A percentile compares a stretch with the other conserved stretches of the same genome.
Evolutionary conservation across 1,284 basidiomycete species (phyloP).

Genomic region (Puccinia coronata): DNA sequence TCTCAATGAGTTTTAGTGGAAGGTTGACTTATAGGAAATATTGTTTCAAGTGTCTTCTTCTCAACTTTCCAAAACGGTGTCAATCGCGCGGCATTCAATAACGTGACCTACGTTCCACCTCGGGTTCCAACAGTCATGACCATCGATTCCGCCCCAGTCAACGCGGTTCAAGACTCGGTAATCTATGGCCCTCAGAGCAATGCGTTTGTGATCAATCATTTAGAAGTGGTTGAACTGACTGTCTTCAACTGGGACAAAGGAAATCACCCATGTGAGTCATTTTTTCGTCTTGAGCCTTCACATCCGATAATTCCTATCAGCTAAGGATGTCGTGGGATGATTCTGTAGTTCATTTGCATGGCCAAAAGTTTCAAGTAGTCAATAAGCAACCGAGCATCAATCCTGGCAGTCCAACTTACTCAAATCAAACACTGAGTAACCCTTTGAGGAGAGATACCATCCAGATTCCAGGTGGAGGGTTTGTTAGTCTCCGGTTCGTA

Average conservation of each 20-base stretch:
- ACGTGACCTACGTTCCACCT: conserved; percentile 41
- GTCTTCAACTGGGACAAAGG: conserved; percentile 76
- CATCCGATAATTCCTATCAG: neutral
- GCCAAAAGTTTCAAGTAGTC: conserved; percentile 62
- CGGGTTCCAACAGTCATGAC: conserved; percentile 44
- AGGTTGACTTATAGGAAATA: neutral
- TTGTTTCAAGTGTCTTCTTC: conserved; percentile 33
- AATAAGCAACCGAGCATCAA: conserved; percentile 30
- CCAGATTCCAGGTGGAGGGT: conserved; percentile 52
- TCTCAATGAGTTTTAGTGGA: no score
- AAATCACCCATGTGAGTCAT: conserved; percentile 68
- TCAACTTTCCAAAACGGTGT: conserved; percentile 40
- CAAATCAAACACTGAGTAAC: conserved; percentile 68
- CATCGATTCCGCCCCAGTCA: conserved; percentile 19
- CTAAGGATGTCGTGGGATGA: neutral
- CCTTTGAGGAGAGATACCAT: conserved; percentile 65
- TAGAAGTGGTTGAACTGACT: conserved; percentile 76
- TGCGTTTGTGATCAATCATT: conserved; percentile 72
- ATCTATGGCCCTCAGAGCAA: conserved; percentile 74
- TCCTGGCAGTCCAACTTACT: conserved; percentile 4
- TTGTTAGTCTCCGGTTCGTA: conserved; percentile 52
- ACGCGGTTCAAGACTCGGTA: conserved; percentile 55
- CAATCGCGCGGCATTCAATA: conserved; percentile 44
- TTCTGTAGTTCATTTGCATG: conserved; percentile 67
- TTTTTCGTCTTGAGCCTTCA: neutral